These are phyloP conservation scores for Myriosclerotinia scirpicola DNA, from an alignment of 2,329 filamentous ascomycete species.

Conservation along the genomic window DNA sequence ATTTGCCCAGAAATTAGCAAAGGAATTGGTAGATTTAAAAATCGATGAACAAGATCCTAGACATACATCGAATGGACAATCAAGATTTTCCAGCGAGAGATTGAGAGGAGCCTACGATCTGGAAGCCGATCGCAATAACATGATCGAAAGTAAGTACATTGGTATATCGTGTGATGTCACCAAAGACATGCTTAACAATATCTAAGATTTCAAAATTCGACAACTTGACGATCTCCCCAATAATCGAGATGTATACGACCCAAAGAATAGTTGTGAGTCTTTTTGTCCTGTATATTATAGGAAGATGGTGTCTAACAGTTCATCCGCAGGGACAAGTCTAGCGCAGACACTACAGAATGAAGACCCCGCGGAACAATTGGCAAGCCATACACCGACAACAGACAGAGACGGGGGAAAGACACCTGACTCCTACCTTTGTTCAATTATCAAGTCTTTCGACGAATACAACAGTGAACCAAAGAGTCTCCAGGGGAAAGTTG, in stretches of 20 bases:
- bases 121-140: background rate
- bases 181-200: background rate
- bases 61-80: background rate
- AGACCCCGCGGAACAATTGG: background rate
- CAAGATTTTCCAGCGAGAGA: background rate
- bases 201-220: background rate
- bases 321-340: constrained; percentile 16
- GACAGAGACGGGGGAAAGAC: constrained; percentile 4
- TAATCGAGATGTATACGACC: background rate
- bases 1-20: constrained; percentile 13
- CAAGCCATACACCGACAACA: background rate
- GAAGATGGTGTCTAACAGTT: background rate
- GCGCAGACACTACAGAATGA: constrained; percentile 15
- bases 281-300: background rate
- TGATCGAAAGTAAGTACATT: constrained; percentile 3
- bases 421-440: constrained; percentile 21
- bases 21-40: constrained; percentile 7
- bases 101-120: no score
- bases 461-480: background rate
- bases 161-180: background rate
- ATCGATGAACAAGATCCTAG: background rate
- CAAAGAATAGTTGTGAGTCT: constrained; percentile 3
- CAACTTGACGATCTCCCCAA: background rate
- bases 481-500: background rate
- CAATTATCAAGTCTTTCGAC: constrained; percentile 19